Base-by-base conservation (phyloP, 305 asterid genomes). In the Plantago lanceolata region DNA sequence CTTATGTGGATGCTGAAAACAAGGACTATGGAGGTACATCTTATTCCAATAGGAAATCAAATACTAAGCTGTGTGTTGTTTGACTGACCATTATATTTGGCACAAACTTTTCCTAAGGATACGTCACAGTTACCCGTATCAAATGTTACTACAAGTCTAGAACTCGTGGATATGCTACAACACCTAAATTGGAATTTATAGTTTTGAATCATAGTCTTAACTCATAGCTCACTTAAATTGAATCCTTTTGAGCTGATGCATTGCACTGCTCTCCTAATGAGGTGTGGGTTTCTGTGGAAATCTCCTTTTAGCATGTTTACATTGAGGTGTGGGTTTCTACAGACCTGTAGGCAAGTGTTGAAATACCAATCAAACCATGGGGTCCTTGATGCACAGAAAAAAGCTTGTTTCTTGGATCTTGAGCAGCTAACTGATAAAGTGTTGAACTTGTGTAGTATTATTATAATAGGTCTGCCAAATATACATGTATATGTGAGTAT, bases 1-100 rank as follows among this genome's bases (percentile, higher is more conserved):
- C 99, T 17, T 93, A 89, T 74, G 99, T 93, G 59, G 99, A 93
- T 72, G 82, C 97, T 5, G 99, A 89, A 77, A 81, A 93, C 86
- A 93, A 93, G 73, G 97, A 93, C 61, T 93, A 93, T 65, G 96
- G 99, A 79, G 98, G 97, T 93, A 81, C 17, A 20, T 50, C 65
- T 58, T 37, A 48, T 60, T 15, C 33, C 6, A 15, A 8, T 63
- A 48, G 16, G 8, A 17, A 51, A 15, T 51, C 12, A 44, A 31
- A 43, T 48, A 17, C 13, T 28, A 7, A 6, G 19, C 8, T 12
- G 16, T 37, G 3, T 15, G 9, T 50, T 37, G 52, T 59, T 57
- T 68, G 47, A 49, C 31, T 16, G 48, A 20, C 66, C 64, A 13
- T 48, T 24, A 7, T 54, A 47, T 19, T 59, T 66, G 44, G 31